Conservation (phyloP, 345 rosid genomes). For the Carallia pectinifolia region DNA sequence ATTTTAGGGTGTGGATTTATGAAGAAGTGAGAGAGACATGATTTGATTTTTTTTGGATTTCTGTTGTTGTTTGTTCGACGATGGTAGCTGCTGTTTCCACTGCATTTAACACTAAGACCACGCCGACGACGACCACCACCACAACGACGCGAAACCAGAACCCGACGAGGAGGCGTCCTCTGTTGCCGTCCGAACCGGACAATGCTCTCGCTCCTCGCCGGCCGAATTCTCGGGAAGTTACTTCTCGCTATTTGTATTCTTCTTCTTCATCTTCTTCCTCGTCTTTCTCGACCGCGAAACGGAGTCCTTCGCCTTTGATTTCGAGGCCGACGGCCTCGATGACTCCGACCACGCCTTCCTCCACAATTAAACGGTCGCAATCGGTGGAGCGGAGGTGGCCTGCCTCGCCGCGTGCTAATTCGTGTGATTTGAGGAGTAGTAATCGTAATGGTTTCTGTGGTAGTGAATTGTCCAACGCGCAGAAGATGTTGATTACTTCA, state of each 20-base stretch:
- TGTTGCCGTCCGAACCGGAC: slow-evolving; percentile 65
- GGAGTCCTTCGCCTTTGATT: slow-evolving; percentile 63
- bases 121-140: slow-evolving; percentile 6
- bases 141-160: slow-evolving; percentile 32
- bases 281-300: slow-evolving; percentile 38
- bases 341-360: slow-evolving; percentile 32
- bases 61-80: slow-evolving; percentile 3
- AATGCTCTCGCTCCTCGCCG: slow-evolving; percentile 62
- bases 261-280: slow-evolving; percentile 25
- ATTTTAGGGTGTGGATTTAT: slow-evolving; percentile 19
- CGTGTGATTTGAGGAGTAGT: slow-evolving; percentile 37
- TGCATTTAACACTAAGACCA: slow-evolving; percentile 39
- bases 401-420: slow-evolving; percentile 45
- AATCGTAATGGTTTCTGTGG: slow-evolving; percentile 16
- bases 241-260: slow-evolving; percentile 67
- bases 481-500: slow-evolving; percentile 63
- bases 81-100: slow-evolving; percentile 73
- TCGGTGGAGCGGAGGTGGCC: slow-evolving; percentile 72
- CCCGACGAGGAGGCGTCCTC: slow-evolving; percentile 46
- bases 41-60: slow-evolving; percentile 10
- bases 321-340: slow-evolving; percentile 37
- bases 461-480: slow-evolving; percentile 49
- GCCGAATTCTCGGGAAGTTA: slow-evolving; percentile 63
- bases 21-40: slow-evolving; percentile 27
- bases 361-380: slow-evolving; percentile 52